These are phyloP conservation scores for Fusarium mangiferae DNA, from an alignment of 2,329 filamentous ascomycete species.

Conservation along the genomic window DNA sequence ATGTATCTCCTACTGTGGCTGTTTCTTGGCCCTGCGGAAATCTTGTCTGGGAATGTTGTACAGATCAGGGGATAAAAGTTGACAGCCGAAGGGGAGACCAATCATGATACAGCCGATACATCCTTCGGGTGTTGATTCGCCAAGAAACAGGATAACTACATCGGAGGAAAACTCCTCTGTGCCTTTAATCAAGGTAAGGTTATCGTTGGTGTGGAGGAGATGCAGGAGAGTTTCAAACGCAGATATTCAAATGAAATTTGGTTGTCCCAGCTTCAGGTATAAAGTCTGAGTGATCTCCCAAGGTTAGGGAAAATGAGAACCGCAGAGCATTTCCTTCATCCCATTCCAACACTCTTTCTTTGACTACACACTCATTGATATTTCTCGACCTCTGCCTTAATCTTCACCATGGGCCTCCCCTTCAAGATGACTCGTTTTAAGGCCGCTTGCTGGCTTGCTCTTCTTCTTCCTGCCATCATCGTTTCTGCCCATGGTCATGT, in stretches of 20 bases:
- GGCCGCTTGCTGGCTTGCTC: slow-evolving; percentile 12
- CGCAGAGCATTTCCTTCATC: not conserved
- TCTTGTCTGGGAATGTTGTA: slow-evolving; percentile 25
- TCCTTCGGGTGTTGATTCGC: slow-evolving; percentile 24
- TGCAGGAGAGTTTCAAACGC: not conserved
- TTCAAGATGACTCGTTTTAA: slow-evolving; percentile 11
- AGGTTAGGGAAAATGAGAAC: not conserved
- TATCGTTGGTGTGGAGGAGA: slow-evolving; percentile 21
- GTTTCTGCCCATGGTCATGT: slow-evolving; percentile 56
- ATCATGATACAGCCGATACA: slow-evolving; percentile 34
- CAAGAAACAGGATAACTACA: not conserved
- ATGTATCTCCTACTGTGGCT: slow-evolving; percentile 2
- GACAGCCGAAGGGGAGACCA: slow-evolving; percentile 29
- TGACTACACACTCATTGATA: slow-evolving; percentile 17
- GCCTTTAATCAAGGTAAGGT: slow-evolving; percentile 20
- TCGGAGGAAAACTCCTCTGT: slow-evolving; percentile 3
- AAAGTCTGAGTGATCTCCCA: slow-evolving; percentile 18
- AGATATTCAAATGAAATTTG: not conserved
- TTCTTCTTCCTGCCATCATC: slow-evolving; percentile 13
- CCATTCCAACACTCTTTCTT: slow-evolving; percentile 3
- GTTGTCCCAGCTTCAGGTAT: not conserved
- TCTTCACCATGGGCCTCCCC: slow-evolving; percentile 12
- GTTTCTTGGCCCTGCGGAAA: slow-evolving; percentile 23
- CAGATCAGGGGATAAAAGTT: slow-evolving; percentile 15
- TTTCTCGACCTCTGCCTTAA: not conserved